phyloP scores from a whole-genome alignment of 345 rosid genomes.

The Litchi chinensis region DNA sequence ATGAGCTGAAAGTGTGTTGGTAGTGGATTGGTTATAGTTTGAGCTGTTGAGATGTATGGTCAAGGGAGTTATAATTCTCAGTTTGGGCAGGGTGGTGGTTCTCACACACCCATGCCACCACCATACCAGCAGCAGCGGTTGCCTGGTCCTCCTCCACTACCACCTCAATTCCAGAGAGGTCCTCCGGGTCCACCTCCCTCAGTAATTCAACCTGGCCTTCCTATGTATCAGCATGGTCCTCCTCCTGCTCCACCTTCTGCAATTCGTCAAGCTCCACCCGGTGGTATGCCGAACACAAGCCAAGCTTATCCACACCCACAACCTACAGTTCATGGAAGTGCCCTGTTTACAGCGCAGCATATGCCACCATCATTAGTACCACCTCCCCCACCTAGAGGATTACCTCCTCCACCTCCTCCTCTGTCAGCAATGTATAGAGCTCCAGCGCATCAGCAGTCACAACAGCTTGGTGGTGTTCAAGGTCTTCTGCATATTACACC shows the following conservation, averaged over 20 bases:
- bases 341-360: constrained; percentile 18
- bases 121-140: constrained; percentile 33
- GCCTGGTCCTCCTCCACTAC: constrained; percentile 30
- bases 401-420: constrained; percentile 43
- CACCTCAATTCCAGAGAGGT: constrained; percentile 35
- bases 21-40: constrained; percentile 5
- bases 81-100: constrained; percentile 27
- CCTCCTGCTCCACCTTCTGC: constrained; percentile 33
- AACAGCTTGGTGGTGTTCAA: constrained; percentile 28
- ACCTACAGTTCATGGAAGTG: constrained; percentile 28
- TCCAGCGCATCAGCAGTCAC: constrained; percentile 29
- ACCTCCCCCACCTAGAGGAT: constrained; percentile 34
- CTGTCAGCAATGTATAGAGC: constrained; percentile 30
- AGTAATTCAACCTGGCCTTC: constrained; percentile 27
- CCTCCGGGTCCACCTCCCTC: constrained; percentile 27
- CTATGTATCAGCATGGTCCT: constrained; percentile 35
- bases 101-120: constrained; percentile 37
- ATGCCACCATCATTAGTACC: constrained; percentile 28
- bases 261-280: constrained; percentile 33
- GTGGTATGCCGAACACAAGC: constrained; percentile 31
- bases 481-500: constrained; percentile 31
- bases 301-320: constrained; percentile 35
- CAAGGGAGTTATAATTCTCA: constrained; percentile 42
- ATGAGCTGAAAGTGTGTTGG: constrained; percentile 12
- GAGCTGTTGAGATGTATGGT: constrained; percentile 32